Percentiles rank a stretch among this genome's conserved stretches.
These are phyloP conservation scores for Apodospora peruviana DNA, from an alignment of 495 filamentous ascomycete genomes.

Conservation along the genomic window DNA sequence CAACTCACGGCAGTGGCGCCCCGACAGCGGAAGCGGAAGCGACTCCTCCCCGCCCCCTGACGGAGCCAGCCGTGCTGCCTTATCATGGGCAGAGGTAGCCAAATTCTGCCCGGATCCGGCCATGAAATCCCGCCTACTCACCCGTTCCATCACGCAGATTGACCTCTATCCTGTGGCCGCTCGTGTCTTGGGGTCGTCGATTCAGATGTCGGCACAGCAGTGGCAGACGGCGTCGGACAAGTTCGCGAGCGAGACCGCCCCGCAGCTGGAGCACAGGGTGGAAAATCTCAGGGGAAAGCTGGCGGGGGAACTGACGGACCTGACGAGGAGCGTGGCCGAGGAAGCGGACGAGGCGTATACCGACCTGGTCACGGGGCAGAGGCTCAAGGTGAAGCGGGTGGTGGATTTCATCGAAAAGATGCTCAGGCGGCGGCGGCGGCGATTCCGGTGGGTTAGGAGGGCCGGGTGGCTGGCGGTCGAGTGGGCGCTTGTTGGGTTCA, in stretches of 20 bases:
- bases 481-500: constrained; percentile 71
- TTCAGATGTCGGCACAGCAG: constrained; percentile 48
- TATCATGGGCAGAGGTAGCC: constrained; percentile 29
- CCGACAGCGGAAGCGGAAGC: not conserved
- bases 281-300: constrained; percentile 28
- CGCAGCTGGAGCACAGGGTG: constrained; percentile 29
- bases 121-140: constrained; percentile 14
- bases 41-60: not conserved
- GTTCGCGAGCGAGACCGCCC: constrained; percentile 27
- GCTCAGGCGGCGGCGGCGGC: constrained; percentile 57
- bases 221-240: constrained; percentile 49
- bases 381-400: constrained; percentile 69
- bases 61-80: not conserved
- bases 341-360: constrained; percentile 70
- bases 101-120: constrained; percentile 21
- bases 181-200: constrained; percentile 50
- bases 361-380: constrained; percentile 67
- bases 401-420: constrained; percentile 73
- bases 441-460: constrained; percentile 66
- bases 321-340: constrained; percentile 60
- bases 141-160: constrained; percentile 49
- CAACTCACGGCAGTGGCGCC: not conserved
- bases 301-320: constrained; percentile 40
- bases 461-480: constrained; percentile 68
- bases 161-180: constrained; percentile 68